Evolutionary conservation across 108 stramenopile genomes (phyloP), one percentile per base, ranked within the genome.

Genomic region (Aurantiochytrium sp.): DNA sequence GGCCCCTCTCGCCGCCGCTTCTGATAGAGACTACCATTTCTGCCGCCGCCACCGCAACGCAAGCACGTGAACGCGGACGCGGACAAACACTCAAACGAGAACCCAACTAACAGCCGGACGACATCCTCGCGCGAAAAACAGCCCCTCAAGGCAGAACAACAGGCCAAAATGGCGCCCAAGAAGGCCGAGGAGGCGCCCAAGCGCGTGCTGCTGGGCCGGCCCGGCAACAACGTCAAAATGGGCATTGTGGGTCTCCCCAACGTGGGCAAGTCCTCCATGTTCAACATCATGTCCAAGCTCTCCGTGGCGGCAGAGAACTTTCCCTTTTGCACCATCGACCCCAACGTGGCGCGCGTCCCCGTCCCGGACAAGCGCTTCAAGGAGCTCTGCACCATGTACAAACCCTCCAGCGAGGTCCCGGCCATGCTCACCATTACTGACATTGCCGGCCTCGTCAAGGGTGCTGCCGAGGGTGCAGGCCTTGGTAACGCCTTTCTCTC

Each of bases 311-410:
- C 93, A 2, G 90, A 93, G 90, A 95, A 95, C 92, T 97, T 95
- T 91, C 96, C 97, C 29, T 98, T 98, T 93, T 98, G 97, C 92
- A 99, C 98, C 69, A 99, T 99, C 90, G 99, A 99, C 93, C 99
- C 99, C 45, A 99, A 98, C 91, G 97, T 97, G 87, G 96, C 97
- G 29, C 96, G 96, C 87, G 96, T 96, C 28, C 93, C 97, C 58
- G 98, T 99, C 21, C 99, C 99, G 4, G 98, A 99, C 92, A 94
- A 97, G 93, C 96, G 98, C 58, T 99, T 99, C 92, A 95, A 98
- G 88, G 98, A 97, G 92, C 94, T 99, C 58, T 96, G 94, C 12
- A 94, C 96, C 49, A 91, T 93, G 44, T 99, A 87, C 90, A 97
- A 97, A 90, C 94, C 94, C 2, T 60, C 28, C 8, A 89, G 73